Conservation (phyloP, 768 basidiomycete species). For the Megacollybia marginata region DNA sequence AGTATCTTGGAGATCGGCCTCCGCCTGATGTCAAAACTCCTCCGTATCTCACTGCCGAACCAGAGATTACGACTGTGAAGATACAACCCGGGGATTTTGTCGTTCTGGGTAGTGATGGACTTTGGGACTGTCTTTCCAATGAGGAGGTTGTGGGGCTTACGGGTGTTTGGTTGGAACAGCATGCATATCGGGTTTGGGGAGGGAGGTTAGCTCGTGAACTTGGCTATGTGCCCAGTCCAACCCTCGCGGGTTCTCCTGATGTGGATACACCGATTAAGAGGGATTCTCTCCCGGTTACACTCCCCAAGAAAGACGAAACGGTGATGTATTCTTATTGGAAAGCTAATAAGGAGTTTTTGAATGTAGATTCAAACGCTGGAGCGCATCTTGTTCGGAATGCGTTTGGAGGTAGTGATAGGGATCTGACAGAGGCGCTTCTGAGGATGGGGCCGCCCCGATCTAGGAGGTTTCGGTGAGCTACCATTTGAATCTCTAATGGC, state of each 20-base stretch:
- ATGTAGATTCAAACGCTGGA: conserved; percentile 35
- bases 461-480: conserved; percentile 13
- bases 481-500: too few species aligned
- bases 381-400: conserved; percentile 49
- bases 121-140: conserved; percentile 47
- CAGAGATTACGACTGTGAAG: conserved; percentile 37
- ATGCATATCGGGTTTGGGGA: background rate
- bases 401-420: conserved; percentile 41
- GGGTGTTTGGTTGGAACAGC: conserved; percentile 35
- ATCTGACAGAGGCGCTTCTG: conserved; percentile 33
- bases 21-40: conserved; percentile 28
- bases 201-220: too few species aligned
- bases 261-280: conserved; percentile 1
- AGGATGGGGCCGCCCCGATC: conserved; percentile 28
- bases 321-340: conserved; percentile 29
- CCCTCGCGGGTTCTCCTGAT: too few species aligned
- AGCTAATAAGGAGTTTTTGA: conserved; percentile 30
- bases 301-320: conserved; percentile 21
- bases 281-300: conserved; percentile 21
- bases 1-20: conserved; percentile 27
- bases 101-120: conserved; percentile 43
- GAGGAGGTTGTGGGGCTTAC: conserved; percentile 50
- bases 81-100: conserved; percentile 43
- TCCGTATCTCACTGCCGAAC: conserved; percentile 27
- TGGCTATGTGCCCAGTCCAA: too few species aligned